phyloP scores from a whole-genome alignment of 1,139 yeast genomes.

The Kurtzmaniella quercitrusa region DNA sequence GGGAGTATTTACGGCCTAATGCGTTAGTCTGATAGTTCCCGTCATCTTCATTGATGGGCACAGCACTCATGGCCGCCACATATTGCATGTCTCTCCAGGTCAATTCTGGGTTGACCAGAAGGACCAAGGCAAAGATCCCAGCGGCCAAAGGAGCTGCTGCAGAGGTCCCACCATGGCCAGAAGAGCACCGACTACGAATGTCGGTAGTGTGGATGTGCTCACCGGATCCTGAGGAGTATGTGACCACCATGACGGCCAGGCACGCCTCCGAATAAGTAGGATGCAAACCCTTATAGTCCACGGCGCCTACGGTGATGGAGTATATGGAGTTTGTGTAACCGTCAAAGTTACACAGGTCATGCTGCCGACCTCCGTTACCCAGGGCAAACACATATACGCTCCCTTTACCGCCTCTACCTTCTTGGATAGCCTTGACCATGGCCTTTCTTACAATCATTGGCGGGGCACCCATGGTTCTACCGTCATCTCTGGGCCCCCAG shows the following conservation, averaged over 20 bases:
- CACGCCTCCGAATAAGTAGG: constrained; percentile 92
- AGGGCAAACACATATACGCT: constrained; percentile 92
- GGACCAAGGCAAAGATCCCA: constrained; percentile 79
- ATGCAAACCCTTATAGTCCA: constrained; percentile 79
- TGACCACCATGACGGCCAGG: constrained; percentile 93
- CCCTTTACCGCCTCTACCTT: constrained; percentile 81
- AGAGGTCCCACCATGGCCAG: constrained; percentile 90
- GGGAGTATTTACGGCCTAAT: constrained; percentile 69
- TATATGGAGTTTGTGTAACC: constrained; percentile 96
- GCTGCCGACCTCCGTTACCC: constrained; percentile 84
- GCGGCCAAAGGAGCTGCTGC: constrained; percentile 99
- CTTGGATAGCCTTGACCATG: constrained; percentile 74
- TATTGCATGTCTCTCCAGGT: constrained; percentile 98
- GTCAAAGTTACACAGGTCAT: constrained; percentile 93
- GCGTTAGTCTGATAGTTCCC: constrained; percentile 65
- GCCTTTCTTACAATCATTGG: constrained; percentile 75
- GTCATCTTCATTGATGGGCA: constrained; percentile 63
- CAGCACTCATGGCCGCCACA: constrained; percentile 68
- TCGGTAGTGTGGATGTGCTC: constrained; percentile 93
- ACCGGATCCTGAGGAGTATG: constrained; percentile 88
- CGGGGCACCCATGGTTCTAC: constrained; percentile 81
- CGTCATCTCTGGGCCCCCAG: constrained; percentile 99
- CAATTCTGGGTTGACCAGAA: constrained; percentile 76
- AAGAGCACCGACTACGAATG: constrained; percentile 65
- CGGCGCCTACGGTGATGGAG: constrained; percentile 92